Conservation (phyloP, 2,329 filamentous ascomycete genomes). For the Talaromyces sp. region DNA sequence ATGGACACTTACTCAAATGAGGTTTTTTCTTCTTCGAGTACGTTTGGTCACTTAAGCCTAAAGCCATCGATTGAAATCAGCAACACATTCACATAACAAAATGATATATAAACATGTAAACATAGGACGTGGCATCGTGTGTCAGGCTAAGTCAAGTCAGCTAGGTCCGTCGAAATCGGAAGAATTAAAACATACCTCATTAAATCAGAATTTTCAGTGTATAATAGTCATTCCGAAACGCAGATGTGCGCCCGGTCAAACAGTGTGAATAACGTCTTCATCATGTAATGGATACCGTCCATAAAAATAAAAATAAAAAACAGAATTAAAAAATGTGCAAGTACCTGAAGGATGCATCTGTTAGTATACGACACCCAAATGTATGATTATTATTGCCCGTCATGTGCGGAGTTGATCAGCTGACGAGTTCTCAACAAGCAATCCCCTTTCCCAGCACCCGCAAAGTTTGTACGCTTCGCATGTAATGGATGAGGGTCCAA, state of each 20-base stretch:
- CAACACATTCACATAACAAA: not conserved
- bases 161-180: slow-evolving; percentile 10
- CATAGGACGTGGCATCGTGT: slow-evolving; percentile 34
- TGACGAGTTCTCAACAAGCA: slow-evolving; percentile 68
- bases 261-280: slow-evolving; percentile 67
- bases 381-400: not conserved
- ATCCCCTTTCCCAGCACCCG: slow-evolving; percentile 48
- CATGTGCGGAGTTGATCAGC: slow-evolving; percentile 41
- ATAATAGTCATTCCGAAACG: slow-evolving; percentile 53
- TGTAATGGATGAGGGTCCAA: slow-evolving; percentile 48
- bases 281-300: slow-evolving; percentile 50
- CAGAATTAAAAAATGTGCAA: slow-evolving; percentile 22
- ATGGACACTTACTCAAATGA: not conserved
- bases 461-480: slow-evolving; percentile 62
- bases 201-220: slow-evolving; percentile 69
- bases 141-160: slow-evolving; percentile 28
- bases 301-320: slow-evolving; percentile 15
- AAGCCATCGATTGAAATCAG: slow-evolving; percentile 1
- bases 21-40: not conserved
- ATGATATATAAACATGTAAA: slow-evolving; percentile 10
- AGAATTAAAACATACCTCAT: slow-evolving; percentile 47
- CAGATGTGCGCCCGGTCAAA: slow-evolving; percentile 55
- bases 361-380: slow-evolving; percentile 2
- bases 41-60: not conserved
- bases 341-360: slow-evolving; percentile 4